phyloP scores from a whole-genome alignment of 2,329 filamentous ascomycete species.

The Microsporum audouinii region DNA sequence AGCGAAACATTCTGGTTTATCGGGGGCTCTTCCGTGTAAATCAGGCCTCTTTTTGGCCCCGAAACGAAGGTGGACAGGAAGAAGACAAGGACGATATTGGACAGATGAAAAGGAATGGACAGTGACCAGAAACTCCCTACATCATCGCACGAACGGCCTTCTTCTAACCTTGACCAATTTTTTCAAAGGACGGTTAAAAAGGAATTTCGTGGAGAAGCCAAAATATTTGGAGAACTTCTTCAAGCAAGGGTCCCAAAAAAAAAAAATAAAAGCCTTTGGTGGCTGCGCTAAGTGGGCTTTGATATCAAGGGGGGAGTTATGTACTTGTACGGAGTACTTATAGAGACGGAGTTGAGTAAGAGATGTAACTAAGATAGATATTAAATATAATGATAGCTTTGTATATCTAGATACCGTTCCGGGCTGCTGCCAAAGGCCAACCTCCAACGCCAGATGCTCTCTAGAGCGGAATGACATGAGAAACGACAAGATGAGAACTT shows the following conservation, averaged over 20 bases:
- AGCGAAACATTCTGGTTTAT: slow-evolving; percentile 33
- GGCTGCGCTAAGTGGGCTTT: neutral
- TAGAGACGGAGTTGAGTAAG: neutral
- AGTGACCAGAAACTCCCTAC: neutral
- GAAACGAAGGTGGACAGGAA: neutral
- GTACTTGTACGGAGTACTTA: neutral
- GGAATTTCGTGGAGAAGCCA: neutral
- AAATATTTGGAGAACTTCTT: neutral
- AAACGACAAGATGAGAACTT: neutral
- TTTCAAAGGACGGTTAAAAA: neutral
- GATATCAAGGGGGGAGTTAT: neutral
- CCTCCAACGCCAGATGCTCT: too few relatives aligned
- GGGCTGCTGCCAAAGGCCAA: too few relatives aligned
- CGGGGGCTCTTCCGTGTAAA: neutral
- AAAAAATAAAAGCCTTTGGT: neutral
- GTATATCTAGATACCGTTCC: too few relatives aligned
- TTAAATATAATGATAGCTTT: too few relatives aligned
- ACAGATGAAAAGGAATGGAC: neutral
- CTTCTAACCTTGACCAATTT: neutral
- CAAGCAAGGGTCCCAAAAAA: neutral
- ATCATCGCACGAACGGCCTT: neutral
- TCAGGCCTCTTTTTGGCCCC: neutral
- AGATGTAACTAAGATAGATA: too few relatives aligned
- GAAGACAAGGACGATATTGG: neutral
- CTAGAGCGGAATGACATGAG: neutral